These are phyloP conservation scores for Oidiodendron maius DNA, from an alignment of 495 filamentous ascomycete species.

Conservation along the genomic window DNA sequence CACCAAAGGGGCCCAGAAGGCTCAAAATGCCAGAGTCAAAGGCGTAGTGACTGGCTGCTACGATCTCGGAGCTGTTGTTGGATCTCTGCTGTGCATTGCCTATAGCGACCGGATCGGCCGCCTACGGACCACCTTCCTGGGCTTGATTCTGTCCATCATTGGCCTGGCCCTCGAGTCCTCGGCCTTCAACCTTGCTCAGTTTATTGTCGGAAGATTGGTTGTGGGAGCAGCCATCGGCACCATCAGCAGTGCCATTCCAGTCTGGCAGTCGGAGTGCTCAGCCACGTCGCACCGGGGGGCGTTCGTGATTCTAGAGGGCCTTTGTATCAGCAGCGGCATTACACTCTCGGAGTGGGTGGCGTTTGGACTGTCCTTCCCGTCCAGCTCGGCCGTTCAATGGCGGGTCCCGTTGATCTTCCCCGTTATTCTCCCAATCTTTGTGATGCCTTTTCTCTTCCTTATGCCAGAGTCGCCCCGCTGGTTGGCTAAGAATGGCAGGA, in stretches of 20 bases:
- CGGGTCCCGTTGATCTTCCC: conserved; percentile 67
- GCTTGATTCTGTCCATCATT: neutral
- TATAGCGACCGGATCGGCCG: neutral
- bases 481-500: conserved; percentile 54
- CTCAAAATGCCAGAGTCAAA: conserved; percentile 8
- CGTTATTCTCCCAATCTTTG: conserved; percentile 52
- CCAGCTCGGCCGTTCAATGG: conserved; percentile 35
- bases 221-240: conserved; percentile 44
- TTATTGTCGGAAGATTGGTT: conserved; percentile 45
- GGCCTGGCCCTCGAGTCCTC: conserved; percentile 14
- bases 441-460: conserved; percentile 48
- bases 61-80: conserved; percentile 23
- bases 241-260: conserved; percentile 43
- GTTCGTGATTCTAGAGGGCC: conserved; percentile 39
- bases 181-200: conserved; percentile 32
- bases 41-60: conserved; percentile 20
- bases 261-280: conserved; percentile 47
- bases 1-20: conserved; percentile 30
- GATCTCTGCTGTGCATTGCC: neutral
- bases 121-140: neutral
- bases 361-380: conserved; percentile 31
- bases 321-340: conserved; percentile 30
- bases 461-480: conserved; percentile 62
- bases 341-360: conserved; percentile 35
- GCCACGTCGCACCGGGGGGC: conserved; percentile 34